phyloP scores from a whole-genome alignment of 441 rosid species.

The Gossypium aridum region DNA sequence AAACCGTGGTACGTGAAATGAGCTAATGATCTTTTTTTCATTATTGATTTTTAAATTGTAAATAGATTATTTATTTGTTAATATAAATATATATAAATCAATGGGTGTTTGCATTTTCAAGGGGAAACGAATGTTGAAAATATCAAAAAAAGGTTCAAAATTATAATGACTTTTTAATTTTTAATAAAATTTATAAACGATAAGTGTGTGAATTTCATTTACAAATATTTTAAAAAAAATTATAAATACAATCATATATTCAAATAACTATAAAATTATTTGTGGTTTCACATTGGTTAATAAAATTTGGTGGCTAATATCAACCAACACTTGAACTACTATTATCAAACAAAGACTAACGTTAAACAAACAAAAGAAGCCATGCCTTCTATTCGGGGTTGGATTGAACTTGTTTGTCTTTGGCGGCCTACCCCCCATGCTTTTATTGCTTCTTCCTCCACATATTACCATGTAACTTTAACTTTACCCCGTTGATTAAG shows the following conservation, averaged over 20 bases:
- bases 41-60: too few species aligned
- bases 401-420: not conserved
- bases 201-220: not conserved
- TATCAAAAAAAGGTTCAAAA: not conserved
- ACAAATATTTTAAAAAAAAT: not conserved
- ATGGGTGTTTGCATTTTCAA: not conserved
- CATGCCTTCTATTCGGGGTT: not conserved
- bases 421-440: not conserved
- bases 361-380: not conserved
- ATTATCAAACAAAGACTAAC: not conserved
- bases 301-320: not conserved
- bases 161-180: not conserved
- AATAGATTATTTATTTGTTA: not conserved
- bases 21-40: not conserved
- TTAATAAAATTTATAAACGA: not conserved
- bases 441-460: not conserved
- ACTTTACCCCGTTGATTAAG: conserved; percentile 21
- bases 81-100: not conserved
- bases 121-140: not conserved
- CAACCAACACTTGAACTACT: not conserved
- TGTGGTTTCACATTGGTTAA: not conserved
- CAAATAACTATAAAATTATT: not conserved
- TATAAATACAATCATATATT: not conserved
- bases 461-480: not conserved
- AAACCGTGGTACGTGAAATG: not conserved